Conservation (phyloP, 139 green algal genomes). For the Closterium sp. region DNA sequence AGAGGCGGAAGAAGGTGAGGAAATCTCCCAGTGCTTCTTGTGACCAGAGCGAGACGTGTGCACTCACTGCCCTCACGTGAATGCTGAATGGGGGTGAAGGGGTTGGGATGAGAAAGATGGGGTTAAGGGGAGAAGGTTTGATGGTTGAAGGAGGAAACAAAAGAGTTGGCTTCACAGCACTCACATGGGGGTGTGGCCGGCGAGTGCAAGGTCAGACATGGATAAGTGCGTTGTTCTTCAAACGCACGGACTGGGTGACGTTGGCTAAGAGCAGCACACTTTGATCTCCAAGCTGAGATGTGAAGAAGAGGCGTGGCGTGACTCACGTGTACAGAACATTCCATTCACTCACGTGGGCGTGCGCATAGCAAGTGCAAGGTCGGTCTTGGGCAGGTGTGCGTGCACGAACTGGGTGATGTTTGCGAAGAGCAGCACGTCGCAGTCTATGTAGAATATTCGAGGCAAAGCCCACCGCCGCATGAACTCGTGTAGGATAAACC, state of each 20-base stretch:
- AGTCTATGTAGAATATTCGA: slow-evolving; percentile 16
- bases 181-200: no score
- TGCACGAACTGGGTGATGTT: slow-evolving; percentile 8
- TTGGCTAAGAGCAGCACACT: no score
- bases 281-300: no score
- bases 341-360: slow-evolving; percentile 6
- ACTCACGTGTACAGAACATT: no score
- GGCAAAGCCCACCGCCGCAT: not conserved
- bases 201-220: no score
- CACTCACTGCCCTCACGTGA: slow-evolving; percentile 5
- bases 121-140: no score
- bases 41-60: slow-evolving; percentile 16
- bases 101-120: no score
- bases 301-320: no score
- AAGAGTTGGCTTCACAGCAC: no score
- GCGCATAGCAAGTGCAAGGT: not conserved
- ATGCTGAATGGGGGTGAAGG: not conserved
- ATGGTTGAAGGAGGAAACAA: no score
- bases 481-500: slow-evolving; percentile 24
- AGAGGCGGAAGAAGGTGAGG: slow-evolving; percentile 21
- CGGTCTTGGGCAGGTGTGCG: not conserved
- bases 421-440: slow-evolving; percentile 26
- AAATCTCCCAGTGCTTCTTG: slow-evolving; percentile 19
- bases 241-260: no score
- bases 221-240: no score